Evolutionary conservation across 2,329 filamentous ascomycete genomes (phyloP), one percentile per base, ranked within the genome.

Genomic region (Calonectria naviculata): DNA sequence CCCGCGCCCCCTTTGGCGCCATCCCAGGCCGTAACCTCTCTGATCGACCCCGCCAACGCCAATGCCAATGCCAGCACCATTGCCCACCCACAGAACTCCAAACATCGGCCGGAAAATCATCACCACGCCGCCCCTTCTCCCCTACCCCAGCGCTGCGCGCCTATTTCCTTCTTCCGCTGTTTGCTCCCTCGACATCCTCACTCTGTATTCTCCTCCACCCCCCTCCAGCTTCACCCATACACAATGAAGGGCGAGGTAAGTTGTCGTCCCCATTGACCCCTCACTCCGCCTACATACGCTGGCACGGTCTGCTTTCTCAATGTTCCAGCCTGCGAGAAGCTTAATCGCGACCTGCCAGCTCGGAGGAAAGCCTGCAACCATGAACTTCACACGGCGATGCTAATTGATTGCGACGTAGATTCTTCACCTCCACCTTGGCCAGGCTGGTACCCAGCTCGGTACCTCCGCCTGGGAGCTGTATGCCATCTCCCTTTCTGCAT

Each of bases 391-490:
- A 24, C 26, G 1, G 9, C 49, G 76, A 71, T 75, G 61, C 74
- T 71, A 76, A 73, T 70, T 54, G 24, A 67, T 65, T 60, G n/a
- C 62, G 46, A 65, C 70, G 66, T 73, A 91, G 89, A 88, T 91
- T 84, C 86, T 91, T 84, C 89, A 91, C 84, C 85, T 91, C 81
- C 89, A 91, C 82, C 83, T 91, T 79, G 89, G 89, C 83, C 89
- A 93, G 88, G 92, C 92, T 85, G 92, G 92, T 85, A 90, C 88
- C 81, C 92, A 93, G 89, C 90, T 93, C 75, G 92, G 92, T 81
- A 93, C 93, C 88, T 92, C 90, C 82, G 92, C 92, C 78, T 93
- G 92, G 92, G 92, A 93, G 85, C 91, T 93, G 92, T 93, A 89
- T 81, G 91, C 87, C 74, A 67, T 76, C 80, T 78, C 79, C 65